Evolutionary conservation across 108 stramenopile genomes (phyloP).

Genomic region (Skeletonema marinoi): DNA sequence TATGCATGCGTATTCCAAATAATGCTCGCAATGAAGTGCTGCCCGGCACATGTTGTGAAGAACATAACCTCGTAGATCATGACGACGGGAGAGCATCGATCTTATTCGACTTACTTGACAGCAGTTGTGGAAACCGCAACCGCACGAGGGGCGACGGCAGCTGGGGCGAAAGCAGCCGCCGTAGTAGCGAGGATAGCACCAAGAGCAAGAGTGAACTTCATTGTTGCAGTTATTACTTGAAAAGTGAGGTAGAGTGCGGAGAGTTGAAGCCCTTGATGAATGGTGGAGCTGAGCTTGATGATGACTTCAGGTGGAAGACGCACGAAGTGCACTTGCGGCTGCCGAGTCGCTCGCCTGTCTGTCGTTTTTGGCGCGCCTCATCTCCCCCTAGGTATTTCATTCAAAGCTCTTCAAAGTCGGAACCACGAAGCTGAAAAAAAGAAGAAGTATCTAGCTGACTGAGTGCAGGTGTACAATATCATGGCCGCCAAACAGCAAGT

Average conservation of each 20-base stretch:
- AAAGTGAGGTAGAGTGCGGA: background rate
- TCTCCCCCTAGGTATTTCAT: no score
- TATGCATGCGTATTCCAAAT: background rate
- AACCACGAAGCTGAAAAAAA: no score
- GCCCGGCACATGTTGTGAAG: background rate
- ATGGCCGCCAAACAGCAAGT: constrained; percentile 12
- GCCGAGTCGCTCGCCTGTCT: no score
- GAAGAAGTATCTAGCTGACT: no score
- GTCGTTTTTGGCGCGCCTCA: no score
- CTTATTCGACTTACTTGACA: constrained; percentile 31
- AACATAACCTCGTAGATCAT: no score
- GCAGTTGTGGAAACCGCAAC: constrained; percentile 32
- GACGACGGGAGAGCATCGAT: background rate
- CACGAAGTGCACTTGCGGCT: background rate
- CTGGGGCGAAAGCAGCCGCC: constrained; percentile 74
- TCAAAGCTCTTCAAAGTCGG: no score
- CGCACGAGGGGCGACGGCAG: constrained; percentile 47
- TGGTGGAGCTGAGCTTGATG: background rate
- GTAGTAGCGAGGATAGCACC: constrained; percentile 72
- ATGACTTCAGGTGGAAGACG: background rate
- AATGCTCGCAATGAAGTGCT: background rate
- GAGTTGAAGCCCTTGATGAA: background rate
- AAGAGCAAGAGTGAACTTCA: constrained; percentile 81
- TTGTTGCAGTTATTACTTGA: constrained; percentile 36
- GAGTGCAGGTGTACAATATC: no score